Evolutionary conservation across 2,329 filamentous ascomycete species (phyloP).

Genomic region (Trichophyton schoenleinii): DNA sequence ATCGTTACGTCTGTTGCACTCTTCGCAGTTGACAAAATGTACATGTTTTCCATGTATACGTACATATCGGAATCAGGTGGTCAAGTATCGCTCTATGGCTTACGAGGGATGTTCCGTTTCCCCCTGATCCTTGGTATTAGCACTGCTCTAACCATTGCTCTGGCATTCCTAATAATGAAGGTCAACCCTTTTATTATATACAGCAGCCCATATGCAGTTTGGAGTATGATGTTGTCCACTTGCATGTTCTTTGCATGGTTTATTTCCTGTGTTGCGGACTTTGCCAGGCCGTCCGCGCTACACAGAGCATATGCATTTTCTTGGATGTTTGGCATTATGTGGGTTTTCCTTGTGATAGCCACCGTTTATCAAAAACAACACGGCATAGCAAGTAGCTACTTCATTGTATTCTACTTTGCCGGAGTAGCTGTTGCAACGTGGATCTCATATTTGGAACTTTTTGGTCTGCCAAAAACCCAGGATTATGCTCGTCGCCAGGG

Average conservation of each 20-base stretch:
- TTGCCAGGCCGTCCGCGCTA: slow-evolving; percentile 70
- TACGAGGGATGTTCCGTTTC: slow-evolving; percentile 73
- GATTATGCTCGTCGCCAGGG: slow-evolving; percentile 51
- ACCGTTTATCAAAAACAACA: slow-evolving; percentile 66
- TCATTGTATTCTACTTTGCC: slow-evolving; percentile 66
- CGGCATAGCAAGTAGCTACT: slow-evolving; percentile 63
- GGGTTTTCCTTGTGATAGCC: slow-evolving; percentile 56
- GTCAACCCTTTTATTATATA: slow-evolving; percentile 86
- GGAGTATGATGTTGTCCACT: slow-evolving; percentile 72
- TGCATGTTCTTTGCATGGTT: slow-evolving; percentile 78
- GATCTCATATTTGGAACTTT: slow-evolving; percentile 67
- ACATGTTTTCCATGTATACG: slow-evolving; percentile 61
- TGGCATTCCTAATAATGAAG: slow-evolving; percentile 65
- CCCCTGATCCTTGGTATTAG: slow-evolving; percentile 62
- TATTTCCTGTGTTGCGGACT: slow-evolving; percentile 63
- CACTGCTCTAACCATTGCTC: slow-evolving; percentile 54
- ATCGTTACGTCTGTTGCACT: slow-evolving; percentile 57
- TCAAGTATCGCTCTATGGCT: slow-evolving; percentile 55
- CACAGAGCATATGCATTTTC: slow-evolving; percentile 68
- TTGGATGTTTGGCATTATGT: slow-evolving; percentile 70
- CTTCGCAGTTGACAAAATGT: slow-evolving; percentile 65
- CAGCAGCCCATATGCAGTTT: slow-evolving; percentile 75
- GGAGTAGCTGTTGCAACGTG: slow-evolving; percentile 61
- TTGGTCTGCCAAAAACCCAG: slow-evolving; percentile 59
- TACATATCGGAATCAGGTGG: slow-evolving; percentile 50